Conservation (phyloP, 1,139 yeast species). For the Blastobotrys persicus region DNA sequence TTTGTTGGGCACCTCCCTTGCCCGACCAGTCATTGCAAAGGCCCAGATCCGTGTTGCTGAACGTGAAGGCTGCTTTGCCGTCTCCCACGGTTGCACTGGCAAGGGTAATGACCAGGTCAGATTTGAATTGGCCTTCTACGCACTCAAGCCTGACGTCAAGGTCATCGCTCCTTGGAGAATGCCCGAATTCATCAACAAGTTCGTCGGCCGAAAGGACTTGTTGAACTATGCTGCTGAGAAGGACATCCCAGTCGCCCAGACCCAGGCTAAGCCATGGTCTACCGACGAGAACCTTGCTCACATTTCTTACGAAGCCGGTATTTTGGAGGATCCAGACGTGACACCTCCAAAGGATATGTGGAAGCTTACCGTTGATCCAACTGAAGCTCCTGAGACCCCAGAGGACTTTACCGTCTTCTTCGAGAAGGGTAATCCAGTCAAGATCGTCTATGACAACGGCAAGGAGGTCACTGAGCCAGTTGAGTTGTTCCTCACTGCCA, state of each 20-base stretch:
- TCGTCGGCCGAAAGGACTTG: slow-evolving; percentile 92
- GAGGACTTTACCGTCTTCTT: slow-evolving; percentile 83
- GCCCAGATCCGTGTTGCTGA: slow-evolving; percentile 97
- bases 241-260: slow-evolving; percentile 91
- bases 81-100: slow-evolving; percentile 98
- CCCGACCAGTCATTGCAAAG: slow-evolving; percentile 97
- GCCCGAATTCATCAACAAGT: slow-evolving; percentile 89
- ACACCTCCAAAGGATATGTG: slow-evolving; percentile 99
- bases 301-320: slow-evolving; percentile 98
- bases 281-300: slow-evolving; percentile 99
- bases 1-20: slow-evolving; percentile 92
- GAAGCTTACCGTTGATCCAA: slow-evolving; percentile 95
- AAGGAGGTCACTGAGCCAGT: slow-evolving; percentile 76
- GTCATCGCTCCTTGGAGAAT: slow-evolving; percentile 99
- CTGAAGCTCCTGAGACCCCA: slow-evolving; percentile 90
- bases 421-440: slow-evolving; percentile 83
- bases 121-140: slow-evolving; percentile 94
- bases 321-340: slow-evolving; percentile 94
- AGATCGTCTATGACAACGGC: slow-evolving; percentile 62
- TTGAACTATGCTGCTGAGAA: slow-evolving; percentile 90
- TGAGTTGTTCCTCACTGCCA: slow-evolving; percentile 88
- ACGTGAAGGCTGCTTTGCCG: slow-evolving; percentile 97
- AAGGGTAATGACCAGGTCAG: slow-evolving; percentile 99
- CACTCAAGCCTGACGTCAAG: slow-evolving; percentile 92
- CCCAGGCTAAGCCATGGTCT: slow-evolving; percentile 99